phyloP scores from a whole-genome alignment of 768 basidiomycete species.

The Boletus reticulatus region DNA sequence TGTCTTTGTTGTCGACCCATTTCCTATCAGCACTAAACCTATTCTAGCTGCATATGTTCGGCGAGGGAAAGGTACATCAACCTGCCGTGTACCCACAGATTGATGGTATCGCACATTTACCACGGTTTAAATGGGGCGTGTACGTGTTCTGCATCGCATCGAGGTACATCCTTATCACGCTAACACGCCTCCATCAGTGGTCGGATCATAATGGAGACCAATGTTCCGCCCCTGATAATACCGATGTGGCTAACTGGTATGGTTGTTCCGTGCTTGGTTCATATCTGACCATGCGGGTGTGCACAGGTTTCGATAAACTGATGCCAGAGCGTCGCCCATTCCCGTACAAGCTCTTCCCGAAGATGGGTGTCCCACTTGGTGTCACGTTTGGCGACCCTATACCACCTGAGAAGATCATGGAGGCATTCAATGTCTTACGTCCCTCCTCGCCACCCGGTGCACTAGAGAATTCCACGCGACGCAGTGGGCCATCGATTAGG shows the following conservation, averaged over 20 bases:
- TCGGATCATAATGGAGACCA: constrained; percentile 73
- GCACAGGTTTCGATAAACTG: constrained; percentile 73
- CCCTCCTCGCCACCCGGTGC: not conserved
- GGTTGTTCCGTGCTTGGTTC: not conserved
- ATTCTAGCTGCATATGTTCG: constrained; percentile 82
- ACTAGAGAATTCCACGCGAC: not conserved
- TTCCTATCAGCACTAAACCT: constrained; percentile 1
- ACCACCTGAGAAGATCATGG: constrained; percentile 37
- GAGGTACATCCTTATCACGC: not conserved
- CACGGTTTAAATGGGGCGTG: constrained; percentile 96
- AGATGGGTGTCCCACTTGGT: constrained; percentile 57
- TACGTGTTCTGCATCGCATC: constrained; percentile 42
- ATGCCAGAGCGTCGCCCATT: constrained; percentile 85
- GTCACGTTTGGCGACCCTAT: constrained; percentile 83
- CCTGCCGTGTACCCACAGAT: constrained; percentile 46
- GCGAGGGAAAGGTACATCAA: constrained; percentile 88
- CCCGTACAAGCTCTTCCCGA: constrained; percentile 72
- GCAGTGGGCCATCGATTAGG: not conserved
- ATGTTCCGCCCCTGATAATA: constrained; percentile 71
- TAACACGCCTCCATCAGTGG: constrained; percentile 47
- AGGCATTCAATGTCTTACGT: constrained; percentile 14
- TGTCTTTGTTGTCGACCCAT: constrained; percentile 23
- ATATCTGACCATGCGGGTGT: not conserved
- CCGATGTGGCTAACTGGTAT: constrained; percentile 93
- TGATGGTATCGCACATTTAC: constrained; percentile 48